Evolutionary conservation across 805 yeast species (phyloP).

Genomic region (Zygotorulaspora danielsina): DNA sequence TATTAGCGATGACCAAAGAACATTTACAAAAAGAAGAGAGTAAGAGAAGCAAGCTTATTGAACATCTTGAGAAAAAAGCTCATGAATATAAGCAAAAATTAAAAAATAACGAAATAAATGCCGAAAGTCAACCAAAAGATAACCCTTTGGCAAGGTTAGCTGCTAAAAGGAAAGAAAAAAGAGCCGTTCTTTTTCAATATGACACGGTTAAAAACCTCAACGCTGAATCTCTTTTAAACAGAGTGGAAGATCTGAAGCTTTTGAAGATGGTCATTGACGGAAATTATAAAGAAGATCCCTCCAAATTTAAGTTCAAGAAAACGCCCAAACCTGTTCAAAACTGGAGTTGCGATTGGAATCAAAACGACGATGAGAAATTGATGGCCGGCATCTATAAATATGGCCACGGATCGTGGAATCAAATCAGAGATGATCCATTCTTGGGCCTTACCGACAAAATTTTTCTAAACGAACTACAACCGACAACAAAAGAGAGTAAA

Average conservation of each 20-base stretch:
- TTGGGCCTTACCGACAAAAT: constrained; percentile 81
- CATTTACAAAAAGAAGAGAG: constrained; percentile 62
- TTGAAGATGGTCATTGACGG: constrained; percentile 51
- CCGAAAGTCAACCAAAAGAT: constrained; percentile 34
- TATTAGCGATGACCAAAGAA: constrained; percentile 57
- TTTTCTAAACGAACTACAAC: constrained; percentile 51
- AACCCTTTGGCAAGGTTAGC: constrained; percentile 53
- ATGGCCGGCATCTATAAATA: constrained; percentile 84
- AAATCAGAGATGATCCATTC: constrained; percentile 92
- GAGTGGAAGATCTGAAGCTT: constrained; percentile 80
- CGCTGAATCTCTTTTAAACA: constrained; percentile 77
- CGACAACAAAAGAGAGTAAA: constrained; percentile 11
- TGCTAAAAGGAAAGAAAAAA: constrained; percentile 74
- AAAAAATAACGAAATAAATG: constrained; percentile 35
- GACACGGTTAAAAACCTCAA: constrained; percentile 83
- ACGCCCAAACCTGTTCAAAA: constrained; percentile 78
- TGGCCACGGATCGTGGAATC: constrained; percentile 95
- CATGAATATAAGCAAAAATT: constrained; percentile 47
- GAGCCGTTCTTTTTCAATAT: constrained; percentile 84
- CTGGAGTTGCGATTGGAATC: constrained; percentile 87
- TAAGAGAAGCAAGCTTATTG: constrained; percentile 51
- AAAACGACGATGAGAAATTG: constrained; percentile 79
- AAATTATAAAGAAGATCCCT: constrained; percentile 51
- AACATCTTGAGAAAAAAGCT: constrained; percentile 58
- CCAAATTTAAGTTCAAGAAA: constrained; percentile 53